Evolutionary conservation across 257 asterid species (phyloP).

Genomic region (Nicotiana obtusifolia): DNA sequence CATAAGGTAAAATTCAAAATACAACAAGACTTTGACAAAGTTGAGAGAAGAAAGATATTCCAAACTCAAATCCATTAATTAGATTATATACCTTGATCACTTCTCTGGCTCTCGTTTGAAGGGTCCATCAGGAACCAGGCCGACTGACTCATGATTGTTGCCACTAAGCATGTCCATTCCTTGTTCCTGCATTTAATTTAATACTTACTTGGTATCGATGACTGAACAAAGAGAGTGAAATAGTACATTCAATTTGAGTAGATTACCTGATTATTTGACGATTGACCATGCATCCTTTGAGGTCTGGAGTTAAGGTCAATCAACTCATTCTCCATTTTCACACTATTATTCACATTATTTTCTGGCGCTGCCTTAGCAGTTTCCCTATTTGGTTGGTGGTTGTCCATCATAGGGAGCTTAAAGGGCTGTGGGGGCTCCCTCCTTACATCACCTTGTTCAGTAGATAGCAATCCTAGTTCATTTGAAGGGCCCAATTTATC

Average conservation of each 20-base stretch:
- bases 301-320: slow-evolving; percentile 88
- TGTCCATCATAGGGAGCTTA: slow-evolving; percentile 30
- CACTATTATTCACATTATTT: slow-evolving; percentile 25
- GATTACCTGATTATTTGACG: slow-evolving; percentile 53
- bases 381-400: slow-evolving; percentile 29
- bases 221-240: slow-evolving; percentile 4
- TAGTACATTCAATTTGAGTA: background rate
- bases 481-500: slow-evolving; percentile 46
- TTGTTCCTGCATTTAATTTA: slow-evolving; percentile 19
- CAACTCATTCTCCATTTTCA: slow-evolving; percentile 43
- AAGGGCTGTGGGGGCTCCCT: slow-evolving; percentile 31
- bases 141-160: slow-evolving; percentile 47
- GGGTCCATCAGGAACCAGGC: slow-evolving; percentile 60
- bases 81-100: slow-evolving; percentile 37
- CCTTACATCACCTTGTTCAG: slow-evolving; percentile 27
- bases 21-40: background rate
- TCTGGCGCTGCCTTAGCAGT: slow-evolving; percentile 24
- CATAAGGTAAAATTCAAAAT: background rate
- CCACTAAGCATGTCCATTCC: slow-evolving; percentile 27
- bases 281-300: slow-evolving; percentile 49
- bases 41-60: background rate
- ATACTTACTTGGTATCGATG: background rate
- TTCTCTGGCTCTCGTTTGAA: slow-evolving; percentile 51
- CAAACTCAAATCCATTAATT: background rate
- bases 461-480: slow-evolving; percentile 45